These are phyloP conservation scores for Fusarium sp. DNA, from an alignment of 2,329 filamentous ascomycete genomes.

Conservation along the genomic window DNA sequence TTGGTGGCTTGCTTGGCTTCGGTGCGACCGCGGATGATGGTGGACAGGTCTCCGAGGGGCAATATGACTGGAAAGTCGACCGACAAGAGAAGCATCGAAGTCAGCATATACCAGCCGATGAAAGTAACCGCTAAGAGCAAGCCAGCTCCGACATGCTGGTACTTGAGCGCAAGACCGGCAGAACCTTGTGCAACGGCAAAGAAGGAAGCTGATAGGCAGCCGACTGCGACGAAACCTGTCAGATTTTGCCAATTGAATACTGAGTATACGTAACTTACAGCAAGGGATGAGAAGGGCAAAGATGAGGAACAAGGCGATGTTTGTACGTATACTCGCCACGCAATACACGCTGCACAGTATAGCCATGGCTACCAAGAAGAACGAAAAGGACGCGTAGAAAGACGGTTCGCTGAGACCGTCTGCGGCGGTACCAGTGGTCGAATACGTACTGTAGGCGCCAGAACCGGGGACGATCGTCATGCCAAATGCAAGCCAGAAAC, in stretches of 20 bases:
- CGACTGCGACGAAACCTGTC: conserved; percentile 31
- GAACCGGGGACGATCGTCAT: conserved; percentile 62
- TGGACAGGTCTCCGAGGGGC: conserved; percentile 64
- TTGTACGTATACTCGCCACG: conserved; percentile 74
- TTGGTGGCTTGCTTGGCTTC: neutral
- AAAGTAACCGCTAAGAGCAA: conserved; percentile 43
- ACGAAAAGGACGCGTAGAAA: conserved; percentile 65
- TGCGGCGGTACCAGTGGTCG: conserved; percentile 46
- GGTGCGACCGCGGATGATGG: conserved; percentile 51
- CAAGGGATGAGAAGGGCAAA: conserved; percentile 68
- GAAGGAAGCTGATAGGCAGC: conserved; percentile 49
- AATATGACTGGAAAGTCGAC: conserved; percentile 64
- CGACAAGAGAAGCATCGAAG: conserved; percentile 60
- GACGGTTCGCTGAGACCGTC: conserved; percentile 57
- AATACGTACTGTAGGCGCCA: conserved; percentile 58
- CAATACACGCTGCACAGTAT: conserved; percentile 71
- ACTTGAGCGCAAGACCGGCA: conserved; percentile 23
- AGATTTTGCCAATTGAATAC: accelerated
- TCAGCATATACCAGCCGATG: conserved; percentile 64
- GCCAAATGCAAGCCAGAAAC: conserved; percentile 65
- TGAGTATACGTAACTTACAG: conserved; percentile 40
- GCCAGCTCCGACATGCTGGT: conserved; percentile 48
- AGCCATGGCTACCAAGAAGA: conserved; percentile 72
- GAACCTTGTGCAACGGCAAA: conserved; percentile 45
- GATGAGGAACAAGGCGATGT: conserved; percentile 67